phyloP scores from a whole-genome alignment of 495 filamentous ascomycete genomes.

The Aspergillus nidulans region DNA sequence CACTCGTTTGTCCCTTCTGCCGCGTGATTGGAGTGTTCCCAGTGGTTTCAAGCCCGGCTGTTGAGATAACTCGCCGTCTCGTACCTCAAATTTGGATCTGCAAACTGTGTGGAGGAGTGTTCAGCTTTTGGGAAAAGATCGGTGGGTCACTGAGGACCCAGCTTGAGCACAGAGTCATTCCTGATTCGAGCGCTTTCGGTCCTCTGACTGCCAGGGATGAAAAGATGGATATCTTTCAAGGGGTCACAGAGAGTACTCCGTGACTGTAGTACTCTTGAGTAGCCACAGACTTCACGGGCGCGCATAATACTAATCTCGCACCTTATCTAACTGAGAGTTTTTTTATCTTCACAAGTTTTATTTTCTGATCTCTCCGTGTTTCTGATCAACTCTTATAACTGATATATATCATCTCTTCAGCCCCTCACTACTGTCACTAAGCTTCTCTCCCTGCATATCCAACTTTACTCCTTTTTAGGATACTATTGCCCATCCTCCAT shows the following conservation, averaged over 20 bases:
- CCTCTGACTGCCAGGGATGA: neutral
- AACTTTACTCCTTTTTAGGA: slow-evolving; percentile 13
- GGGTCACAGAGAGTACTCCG: neutral
- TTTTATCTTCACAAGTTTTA: neutral
- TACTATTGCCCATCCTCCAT: slow-evolving; percentile 3
- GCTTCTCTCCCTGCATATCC: neutral
- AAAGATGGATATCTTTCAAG: neutral
- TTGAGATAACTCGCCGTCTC: neutral
- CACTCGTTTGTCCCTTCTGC: neutral
- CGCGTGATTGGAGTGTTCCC: neutral
- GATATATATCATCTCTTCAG: neutral
- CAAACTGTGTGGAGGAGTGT: slow-evolving; percentile 23
- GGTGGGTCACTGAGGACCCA: slow-evolving; percentile 13
- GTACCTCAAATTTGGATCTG: slow-evolving; percentile 26
- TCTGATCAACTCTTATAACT: neutral
- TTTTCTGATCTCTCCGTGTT: neutral
- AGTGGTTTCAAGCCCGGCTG: neutral
- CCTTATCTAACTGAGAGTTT: neutral
- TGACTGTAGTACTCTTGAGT: too few species aligned
- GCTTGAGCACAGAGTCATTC: slow-evolving; percentile 4
- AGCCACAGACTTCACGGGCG: neutral
- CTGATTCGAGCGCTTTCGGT: slow-evolving; percentile 4
- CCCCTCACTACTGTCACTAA: neutral
- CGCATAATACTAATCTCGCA: neutral
- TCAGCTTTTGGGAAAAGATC: slow-evolving; percentile 14